Conservation (phyloP, 306 rosid genomes). For the Biancaea sappan region DNA sequence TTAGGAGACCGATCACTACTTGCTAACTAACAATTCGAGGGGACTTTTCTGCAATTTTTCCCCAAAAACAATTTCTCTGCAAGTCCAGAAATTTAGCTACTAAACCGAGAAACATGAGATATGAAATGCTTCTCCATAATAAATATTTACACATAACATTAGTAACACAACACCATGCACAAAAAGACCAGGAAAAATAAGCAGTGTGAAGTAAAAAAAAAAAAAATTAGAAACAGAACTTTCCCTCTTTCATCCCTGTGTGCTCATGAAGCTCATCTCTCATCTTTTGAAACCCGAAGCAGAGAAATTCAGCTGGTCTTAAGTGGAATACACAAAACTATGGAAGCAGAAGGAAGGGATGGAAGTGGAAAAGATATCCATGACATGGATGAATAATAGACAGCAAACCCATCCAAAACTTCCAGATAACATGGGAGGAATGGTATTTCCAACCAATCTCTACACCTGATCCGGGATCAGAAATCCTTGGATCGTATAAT, state of each 20-base stretch:
- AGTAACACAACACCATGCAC: slow-evolving; percentile 44
- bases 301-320: slow-evolving; percentile 35
- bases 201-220: background rate
- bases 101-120: slow-evolving; percentile 26
- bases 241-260: slow-evolving; percentile 32
- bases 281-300: slow-evolving; percentile 26
- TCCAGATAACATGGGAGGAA: slow-evolving; percentile 51
- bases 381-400: slow-evolving; percentile 48
- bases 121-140: slow-evolving; percentile 20
- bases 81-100: background rate
- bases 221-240: background rate
- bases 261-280: slow-evolving; percentile 35
- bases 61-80: too few relatives aligned
- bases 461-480: slow-evolving; percentile 55
- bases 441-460: slow-evolving; percentile 64
- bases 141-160: slow-evolving; percentile 41
- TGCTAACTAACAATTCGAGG: too few relatives aligned
- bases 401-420: slow-evolving; percentile 53
- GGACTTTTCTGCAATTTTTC: too few relatives aligned
- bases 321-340: slow-evolving; percentile 35
- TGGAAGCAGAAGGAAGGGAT: slow-evolving; percentile 28
- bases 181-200: slow-evolving; percentile 36
- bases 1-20: background rate
- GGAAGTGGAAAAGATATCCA: slow-evolving; percentile 50
- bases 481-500: slow-evolving; percentile 33